These are phyloP conservation scores for Colletotrichum sp. DNA, from an alignment of 2,329 filamentous ascomycete species.

Conservation along the genomic window DNA sequence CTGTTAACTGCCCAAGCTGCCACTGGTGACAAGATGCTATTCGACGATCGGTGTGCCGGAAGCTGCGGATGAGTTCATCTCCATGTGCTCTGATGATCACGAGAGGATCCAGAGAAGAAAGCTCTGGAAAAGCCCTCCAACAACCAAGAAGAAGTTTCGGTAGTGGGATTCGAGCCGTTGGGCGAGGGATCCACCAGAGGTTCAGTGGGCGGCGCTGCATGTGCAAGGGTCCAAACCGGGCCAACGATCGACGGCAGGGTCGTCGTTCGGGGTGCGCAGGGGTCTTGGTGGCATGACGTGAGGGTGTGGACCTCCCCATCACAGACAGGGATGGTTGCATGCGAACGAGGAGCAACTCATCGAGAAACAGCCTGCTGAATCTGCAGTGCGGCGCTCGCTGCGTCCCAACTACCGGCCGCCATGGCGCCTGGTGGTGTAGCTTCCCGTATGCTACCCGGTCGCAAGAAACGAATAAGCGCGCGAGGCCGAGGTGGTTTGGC, in stretches of 20 bases:
- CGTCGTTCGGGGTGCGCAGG: neutral
- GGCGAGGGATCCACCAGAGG: neutral
- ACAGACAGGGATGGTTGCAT: neutral
- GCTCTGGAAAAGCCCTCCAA: neutral
- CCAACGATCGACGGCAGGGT: constrained; percentile 11
- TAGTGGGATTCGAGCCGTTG: neutral
- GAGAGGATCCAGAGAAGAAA: neutral
- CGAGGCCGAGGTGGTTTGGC: neutral
- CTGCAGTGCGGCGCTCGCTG: neutral
- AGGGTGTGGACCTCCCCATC: neutral
- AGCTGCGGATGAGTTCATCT: neutral
- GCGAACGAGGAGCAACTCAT: neutral
- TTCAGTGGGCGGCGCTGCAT: neutral
- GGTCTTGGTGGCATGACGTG: neutral
- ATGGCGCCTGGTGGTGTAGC: neutral
- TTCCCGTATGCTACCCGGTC: neutral
- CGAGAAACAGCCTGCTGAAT: neutral
- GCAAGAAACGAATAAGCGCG: neutral
- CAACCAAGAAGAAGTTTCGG: neutral
- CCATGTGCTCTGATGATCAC: constrained; percentile 6
- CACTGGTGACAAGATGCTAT: neutral
- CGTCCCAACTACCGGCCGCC: neutral
- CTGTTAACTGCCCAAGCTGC: neutral
- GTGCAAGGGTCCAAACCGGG: neutral
- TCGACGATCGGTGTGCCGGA: neutral